phyloP scores from a whole-genome alignment of 2,329 filamentous ascomycete genomes.

The Nothopassalora personata region DNA sequence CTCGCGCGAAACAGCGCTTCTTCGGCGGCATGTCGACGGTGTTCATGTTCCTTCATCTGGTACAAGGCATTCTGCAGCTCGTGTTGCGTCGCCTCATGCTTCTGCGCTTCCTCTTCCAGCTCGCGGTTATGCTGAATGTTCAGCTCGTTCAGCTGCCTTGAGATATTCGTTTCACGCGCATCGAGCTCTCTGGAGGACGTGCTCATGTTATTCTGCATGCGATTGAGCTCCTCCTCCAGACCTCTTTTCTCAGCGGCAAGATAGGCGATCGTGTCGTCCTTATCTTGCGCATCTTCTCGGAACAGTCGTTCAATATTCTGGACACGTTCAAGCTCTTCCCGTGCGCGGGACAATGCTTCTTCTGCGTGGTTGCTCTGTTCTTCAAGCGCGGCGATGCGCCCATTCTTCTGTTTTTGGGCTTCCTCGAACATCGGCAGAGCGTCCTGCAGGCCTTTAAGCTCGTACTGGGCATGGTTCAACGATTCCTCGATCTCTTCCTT shows the following conservation, averaged over 20 bases:
- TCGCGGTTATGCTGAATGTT: slow-evolving; percentile 22
- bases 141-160: slow-evolving; percentile 15
- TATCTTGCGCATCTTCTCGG: background rate
- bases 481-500: background rate
- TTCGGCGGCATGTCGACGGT: slow-evolving; percentile 3
- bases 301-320: background rate
- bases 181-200: background rate
- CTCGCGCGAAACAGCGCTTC: slow-evolving; percentile 1
- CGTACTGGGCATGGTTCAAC: background rate
- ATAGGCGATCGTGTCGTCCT: slow-evolving; percentile 1
- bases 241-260: background rate
- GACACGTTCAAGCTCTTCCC: background rate
- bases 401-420: slow-evolving; percentile 1
- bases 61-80: slow-evolving; percentile 15
- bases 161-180: slow-evolving; percentile 30
- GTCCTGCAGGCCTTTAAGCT: background rate
- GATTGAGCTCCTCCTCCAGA: background rate
- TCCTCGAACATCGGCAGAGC: background rate
- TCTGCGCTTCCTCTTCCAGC: slow-evolving; percentile 21
- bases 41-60: slow-evolving; percentile 17
- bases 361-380: background rate
- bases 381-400: background rate
- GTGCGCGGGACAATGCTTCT: background rate
- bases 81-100: slow-evolving; percentile 19
- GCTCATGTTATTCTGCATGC: background rate